Percentiles rank a stretch among this genome's conserved stretches.
These are phyloP conservation scores for Paecilomyces sp. DNA, from an alignment of 2,329 filamentous ascomycete species.

Conservation along the genomic window DNA sequence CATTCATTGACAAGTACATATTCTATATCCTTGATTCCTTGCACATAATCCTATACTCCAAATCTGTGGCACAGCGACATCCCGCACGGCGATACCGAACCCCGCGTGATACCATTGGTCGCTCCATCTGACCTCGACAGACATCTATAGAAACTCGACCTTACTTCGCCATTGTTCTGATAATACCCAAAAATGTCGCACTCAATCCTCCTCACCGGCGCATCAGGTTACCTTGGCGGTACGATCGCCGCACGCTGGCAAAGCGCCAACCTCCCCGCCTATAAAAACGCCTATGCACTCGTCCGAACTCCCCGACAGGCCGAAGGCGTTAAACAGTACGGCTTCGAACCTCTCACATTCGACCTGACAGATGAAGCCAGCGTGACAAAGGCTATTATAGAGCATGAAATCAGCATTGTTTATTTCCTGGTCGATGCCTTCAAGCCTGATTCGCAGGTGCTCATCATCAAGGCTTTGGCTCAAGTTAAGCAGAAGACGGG, in stretches of 20 bases:
- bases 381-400: slow-evolving; percentile 31
- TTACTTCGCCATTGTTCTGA: background rate
- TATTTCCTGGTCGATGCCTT: slow-evolving; percentile 42
- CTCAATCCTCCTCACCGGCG: slow-evolving; percentile 46
- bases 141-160: background rate
- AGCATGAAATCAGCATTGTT: slow-evolving; percentile 42
- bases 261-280: slow-evolving; percentile 30
- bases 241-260: slow-evolving; percentile 38
- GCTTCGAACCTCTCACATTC: slow-evolving; percentile 36
- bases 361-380: slow-evolving; percentile 30
- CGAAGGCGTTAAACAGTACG: slow-evolving; percentile 37
- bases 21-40: background rate
- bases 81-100: background rate
- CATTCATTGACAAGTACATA: background rate
- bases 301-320: slow-evolving; percentile 42
- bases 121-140: background rate
- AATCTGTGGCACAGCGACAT: background rate
- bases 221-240: slow-evolving; percentile 48
- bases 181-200: slow-evolving; percentile 8
- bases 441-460: slow-evolving; percentile 20
- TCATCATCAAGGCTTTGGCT: slow-evolving; percentile 41
- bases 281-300: slow-evolving; percentile 41
- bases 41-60: background rate
- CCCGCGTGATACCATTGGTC: background rate
- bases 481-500: slow-evolving; percentile 37